Base-by-base conservation (phyloP, 2,329 filamentous ascomycete genomes). In the Arthrobotrys musiformis region DNA sequence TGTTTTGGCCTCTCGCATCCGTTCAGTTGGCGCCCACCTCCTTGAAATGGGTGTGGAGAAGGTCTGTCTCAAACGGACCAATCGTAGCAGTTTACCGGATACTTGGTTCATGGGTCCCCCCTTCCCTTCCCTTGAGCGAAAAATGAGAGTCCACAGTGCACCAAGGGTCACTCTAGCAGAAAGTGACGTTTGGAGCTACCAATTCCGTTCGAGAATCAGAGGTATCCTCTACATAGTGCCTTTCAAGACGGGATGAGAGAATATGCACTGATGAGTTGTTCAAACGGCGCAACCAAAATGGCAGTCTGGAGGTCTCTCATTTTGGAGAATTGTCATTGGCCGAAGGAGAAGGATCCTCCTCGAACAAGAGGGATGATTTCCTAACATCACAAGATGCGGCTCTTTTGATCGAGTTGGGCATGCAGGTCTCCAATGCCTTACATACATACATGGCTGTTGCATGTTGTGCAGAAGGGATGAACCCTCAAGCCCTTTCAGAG, bases 51-150 rank as follows among this genome's bases (percentile, higher is more conserved):
- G 63, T 70, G 73, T 77, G 73, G 73, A 77, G 66, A 58, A 64
- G 9, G 60, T 35, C 33, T 70, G 24, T 48, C 30, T 61, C 64
- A 69, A 70, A 77, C 73, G 42, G 66, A 60, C 73, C 73, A 77
- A 77, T 77, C 66, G 70, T 24, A 37, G 44, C 17, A 26, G 70
- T 61, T 77, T 77, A 77, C 73, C 73, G 73, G 66, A 62, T 66
- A 77, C 73, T 77, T 77, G 73, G 73, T 77, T 77, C 73, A 77
- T 77, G 73, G 73, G 73, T 77, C 73, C 73, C 73, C 70, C 70
- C 70, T 60, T 70, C 52, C 67, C 72, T 70, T 77, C 64, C 72
- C 58, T 72, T 70, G 66, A 77, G 73, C 73, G 73, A 77, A 77
- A 72, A 77, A 61, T 52, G 33, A 42, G 48, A 33, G 42, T 15